Evolutionary conservation across 2,329 filamentous ascomycete genomes (phyloP).

Genomic region (Pseudocercospora eumusae): DNA sequence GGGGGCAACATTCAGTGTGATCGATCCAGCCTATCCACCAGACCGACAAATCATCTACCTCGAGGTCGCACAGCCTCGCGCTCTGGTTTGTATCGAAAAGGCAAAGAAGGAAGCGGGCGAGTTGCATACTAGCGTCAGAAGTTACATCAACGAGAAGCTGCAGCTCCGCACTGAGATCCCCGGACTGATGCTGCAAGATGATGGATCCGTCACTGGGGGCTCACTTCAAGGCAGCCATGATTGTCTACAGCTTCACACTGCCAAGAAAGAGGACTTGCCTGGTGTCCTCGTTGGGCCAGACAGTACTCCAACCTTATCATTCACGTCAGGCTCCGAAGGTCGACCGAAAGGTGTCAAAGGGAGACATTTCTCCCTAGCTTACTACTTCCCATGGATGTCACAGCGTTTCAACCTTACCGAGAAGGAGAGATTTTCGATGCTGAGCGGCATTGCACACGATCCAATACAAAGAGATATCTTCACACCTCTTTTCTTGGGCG

Average conservation of each 20-base stretch:
- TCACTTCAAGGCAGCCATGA: slow-evolving; percentile 62
- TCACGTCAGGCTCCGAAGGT: slow-evolving; percentile 69
- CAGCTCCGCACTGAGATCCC: slow-evolving; percentile 73
- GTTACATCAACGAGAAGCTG: slow-evolving; percentile 72
- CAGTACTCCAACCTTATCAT: slow-evolving; percentile 69
- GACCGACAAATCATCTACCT: slow-evolving; percentile 80
- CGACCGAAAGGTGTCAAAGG: slow-evolving; percentile 83
- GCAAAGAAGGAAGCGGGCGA: slow-evolving; percentile 69
- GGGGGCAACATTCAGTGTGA: slow-evolving; percentile 62
- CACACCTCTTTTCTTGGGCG: slow-evolving; percentile 84
- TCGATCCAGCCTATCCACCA: slow-evolving; percentile 82
- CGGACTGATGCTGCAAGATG: slow-evolving; percentile 68
- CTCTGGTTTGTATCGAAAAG: slow-evolving; percentile 71
- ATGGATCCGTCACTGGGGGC: slow-evolving; percentile 73
- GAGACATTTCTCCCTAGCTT: slow-evolving; percentile 79
- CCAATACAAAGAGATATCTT: slow-evolving; percentile 75
- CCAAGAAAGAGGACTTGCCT: slow-evolving; percentile 59
- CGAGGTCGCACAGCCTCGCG: slow-evolving; percentile 73
- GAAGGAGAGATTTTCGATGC: slow-evolving; percentile 75
- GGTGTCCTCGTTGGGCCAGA: slow-evolving; percentile 83
- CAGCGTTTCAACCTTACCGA: slow-evolving; percentile 73
- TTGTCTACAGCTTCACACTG: slow-evolving; percentile 59
- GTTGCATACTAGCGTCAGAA: slow-evolving; percentile 60
- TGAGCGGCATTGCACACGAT: slow-evolving; percentile 79
- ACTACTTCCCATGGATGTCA: slow-evolving; percentile 94